These are phyloP conservation scores for Candida smagusa DNA, from an alignment of 1,139 yeast species.

Conservation along the genomic window DNA sequence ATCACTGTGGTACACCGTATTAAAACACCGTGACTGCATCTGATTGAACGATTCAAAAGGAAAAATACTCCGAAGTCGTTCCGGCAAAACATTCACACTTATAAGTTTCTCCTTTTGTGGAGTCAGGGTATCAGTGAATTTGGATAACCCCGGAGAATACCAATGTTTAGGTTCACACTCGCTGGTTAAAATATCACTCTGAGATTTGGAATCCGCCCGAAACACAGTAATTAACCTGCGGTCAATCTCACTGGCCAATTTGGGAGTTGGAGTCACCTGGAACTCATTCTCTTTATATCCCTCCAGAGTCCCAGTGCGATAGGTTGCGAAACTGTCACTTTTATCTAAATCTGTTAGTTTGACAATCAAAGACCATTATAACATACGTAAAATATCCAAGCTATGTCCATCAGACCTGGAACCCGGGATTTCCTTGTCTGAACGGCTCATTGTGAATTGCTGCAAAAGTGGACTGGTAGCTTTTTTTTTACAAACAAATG, in stretches of 20 bases:
- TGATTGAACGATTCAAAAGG: constrained; percentile 29
- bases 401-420: too few species aligned
- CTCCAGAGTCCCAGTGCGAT: background rate
- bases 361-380: background rate
- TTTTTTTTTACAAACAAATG: constrained; percentile 1
- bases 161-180: background rate
- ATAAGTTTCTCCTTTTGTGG: background rate
- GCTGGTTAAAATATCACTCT: too few species aligned
- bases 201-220: background rate
- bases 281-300: background rate
- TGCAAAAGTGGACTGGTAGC: constrained; percentile 1
- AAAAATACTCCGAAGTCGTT: background rate
- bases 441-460: background rate
- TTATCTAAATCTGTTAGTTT: background rate
- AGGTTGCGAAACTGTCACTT: background rate
- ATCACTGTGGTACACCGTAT: constrained; percentile 26
- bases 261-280: background rate
- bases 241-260: background rate
- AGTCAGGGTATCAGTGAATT: background rate
- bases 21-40: constrained; percentile 49
- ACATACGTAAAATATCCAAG: too few species aligned
- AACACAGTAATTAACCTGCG: background rate
- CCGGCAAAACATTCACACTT: constrained; percentile 1
- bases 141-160: background rate
- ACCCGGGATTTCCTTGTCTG: too few species aligned